Evolutionary conservation across 306 rosid species (phyloP).

Genomic region (Pachyrhizus erosus): DNA sequence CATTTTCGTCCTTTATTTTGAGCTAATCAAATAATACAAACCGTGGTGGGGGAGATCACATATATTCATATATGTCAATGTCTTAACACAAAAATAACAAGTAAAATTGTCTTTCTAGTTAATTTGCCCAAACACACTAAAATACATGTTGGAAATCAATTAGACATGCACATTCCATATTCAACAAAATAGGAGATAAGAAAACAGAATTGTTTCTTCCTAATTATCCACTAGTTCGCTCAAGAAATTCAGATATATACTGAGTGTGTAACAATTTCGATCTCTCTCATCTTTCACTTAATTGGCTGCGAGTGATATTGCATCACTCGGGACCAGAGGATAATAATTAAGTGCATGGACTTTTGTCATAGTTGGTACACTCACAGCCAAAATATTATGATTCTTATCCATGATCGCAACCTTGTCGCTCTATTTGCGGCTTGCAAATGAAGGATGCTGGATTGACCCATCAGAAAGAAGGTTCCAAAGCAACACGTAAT

Average conservation of each 20-base stretch:
- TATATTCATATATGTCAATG: not conserved
- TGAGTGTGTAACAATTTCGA: not conserved
- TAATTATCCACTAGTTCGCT: not conserved
- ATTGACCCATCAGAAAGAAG: conserved; percentile 22
- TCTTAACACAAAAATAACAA: not conserved
- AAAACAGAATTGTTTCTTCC: not conserved
- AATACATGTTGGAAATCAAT: not conserved
- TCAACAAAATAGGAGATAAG: not conserved
- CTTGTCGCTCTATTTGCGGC: not conserved
- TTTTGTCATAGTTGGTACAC: conserved; percentile 28
- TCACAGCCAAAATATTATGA: not conserved
- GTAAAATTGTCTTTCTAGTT: not conserved
- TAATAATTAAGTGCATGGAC: conserved; percentile 20
- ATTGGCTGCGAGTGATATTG: not conserved
- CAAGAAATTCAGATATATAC: not conserved
- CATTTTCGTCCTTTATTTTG: not conserved
- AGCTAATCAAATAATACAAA: not conserved
- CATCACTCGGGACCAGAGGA: not conserved
- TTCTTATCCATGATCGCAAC: not conserved
- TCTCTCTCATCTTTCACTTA: not conserved
- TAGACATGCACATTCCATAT: not conserved
- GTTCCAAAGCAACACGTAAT: conserved; percentile 29
- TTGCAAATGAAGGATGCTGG: conserved; percentile 28
- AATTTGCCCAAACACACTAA: not conserved
- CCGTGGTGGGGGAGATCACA: not conserved